Percentiles rank a stretch among this genome's conserved stretches.
These are phyloP conservation scores for Juncus inflexus DNA, from an alignment of 176 grass and related monocot species.

Conservation along the genomic window DNA sequence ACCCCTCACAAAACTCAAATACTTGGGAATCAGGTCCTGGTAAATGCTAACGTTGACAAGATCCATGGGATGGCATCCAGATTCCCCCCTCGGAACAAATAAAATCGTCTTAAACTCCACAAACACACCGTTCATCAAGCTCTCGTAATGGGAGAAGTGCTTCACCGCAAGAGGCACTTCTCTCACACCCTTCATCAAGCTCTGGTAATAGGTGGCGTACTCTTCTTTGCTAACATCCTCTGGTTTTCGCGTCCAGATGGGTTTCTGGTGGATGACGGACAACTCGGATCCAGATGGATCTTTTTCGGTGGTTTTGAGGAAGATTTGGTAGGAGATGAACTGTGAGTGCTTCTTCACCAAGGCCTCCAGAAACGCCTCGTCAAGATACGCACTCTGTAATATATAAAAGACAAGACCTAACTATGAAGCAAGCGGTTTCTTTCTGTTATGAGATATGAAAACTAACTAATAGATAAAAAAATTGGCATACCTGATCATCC, in stretches of 20 bases:
- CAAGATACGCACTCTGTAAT: constrained; percentile 76
- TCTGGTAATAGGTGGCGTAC: too few species aligned
- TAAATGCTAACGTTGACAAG: constrained; percentile 97
- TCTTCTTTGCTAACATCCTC: too few species aligned
- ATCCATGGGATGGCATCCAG: constrained; percentile 81
- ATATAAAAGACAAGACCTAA: neutral
- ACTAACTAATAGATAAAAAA: neutral
- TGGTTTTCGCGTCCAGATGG: too few species aligned
- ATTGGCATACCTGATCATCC: constrained; percentile 79
- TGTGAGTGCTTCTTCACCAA: constrained; percentile 31
- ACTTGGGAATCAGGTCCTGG: constrained; percentile 84
- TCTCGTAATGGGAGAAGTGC: constrained; percentile 55
- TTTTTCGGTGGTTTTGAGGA: constrained; percentile 86
- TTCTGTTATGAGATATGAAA: neutral
- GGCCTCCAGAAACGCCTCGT: constrained; percentile 75
- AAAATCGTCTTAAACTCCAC: constrained; percentile 21
- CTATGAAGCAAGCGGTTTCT: neutral
- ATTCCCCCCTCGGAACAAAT: constrained; percentile 42
- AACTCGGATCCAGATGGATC: constrained; percentile 84
- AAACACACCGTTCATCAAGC: too few species aligned
- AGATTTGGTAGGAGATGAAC: constrained; percentile 97
- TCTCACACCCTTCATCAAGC: constrained; percentile 73
- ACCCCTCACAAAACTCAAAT: constrained; percentile 85
- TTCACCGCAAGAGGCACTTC: constrained; percentile 87
- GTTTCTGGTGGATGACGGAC: too few species aligned